Evolutionary conservation across 2,329 filamentous ascomycete genomes (phyloP).

Genomic region (Fusarium albidum): DNA sequence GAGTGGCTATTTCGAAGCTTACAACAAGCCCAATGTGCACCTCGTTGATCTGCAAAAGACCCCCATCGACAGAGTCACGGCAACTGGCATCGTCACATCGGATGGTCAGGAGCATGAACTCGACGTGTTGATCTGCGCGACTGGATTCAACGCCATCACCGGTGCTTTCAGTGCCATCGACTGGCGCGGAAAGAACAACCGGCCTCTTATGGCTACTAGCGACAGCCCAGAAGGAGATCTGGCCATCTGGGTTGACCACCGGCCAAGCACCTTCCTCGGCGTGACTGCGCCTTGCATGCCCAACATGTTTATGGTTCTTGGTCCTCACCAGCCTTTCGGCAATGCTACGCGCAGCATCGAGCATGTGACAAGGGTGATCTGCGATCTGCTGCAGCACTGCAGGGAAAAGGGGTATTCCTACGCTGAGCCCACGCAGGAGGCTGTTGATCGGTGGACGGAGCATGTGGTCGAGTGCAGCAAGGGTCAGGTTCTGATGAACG

Average conservation of each 20-base stretch:
- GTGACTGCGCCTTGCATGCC: slow-evolving; percentile 21
- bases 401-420: slow-evolving; percentile 15
- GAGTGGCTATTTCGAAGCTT: slow-evolving; percentile 31
- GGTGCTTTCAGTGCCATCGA: slow-evolving; percentile 29
- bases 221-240: slow-evolving; percentile 5
- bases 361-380: background rate
- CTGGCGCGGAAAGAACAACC: slow-evolving; percentile 15
- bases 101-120: slow-evolving; percentile 19
- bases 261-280: slow-evolving; percentile 16
- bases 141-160: slow-evolving; percentile 30
- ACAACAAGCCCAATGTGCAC: slow-evolving; percentile 27
- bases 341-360: slow-evolving; percentile 33
- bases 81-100: slow-evolving; percentile 9
- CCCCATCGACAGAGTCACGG: slow-evolving; percentile 2
- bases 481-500: slow-evolving; percentile 47
- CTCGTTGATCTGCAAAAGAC: slow-evolving; percentile 22
- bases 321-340: slow-evolving; percentile 28
- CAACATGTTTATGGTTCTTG: slow-evolving; percentile 37
- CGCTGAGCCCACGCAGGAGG: slow-evolving; percentile 11
- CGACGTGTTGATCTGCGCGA: slow-evolving; percentile 30
- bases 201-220: slow-evolving; percentile 18
- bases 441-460: slow-evolving; percentile 39
- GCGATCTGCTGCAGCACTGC: slow-evolving; percentile 23
- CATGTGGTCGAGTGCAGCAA: slow-evolving; percentile 56
- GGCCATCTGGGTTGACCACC: slow-evolving; percentile 31